A percentile compares a stretch with the other conserved stretches of the same genome.
Evolutionary conservation across 176 grass and related monocot genomes (phyloP).

Genomic region (Echinochloa phyllopogon): DNA sequence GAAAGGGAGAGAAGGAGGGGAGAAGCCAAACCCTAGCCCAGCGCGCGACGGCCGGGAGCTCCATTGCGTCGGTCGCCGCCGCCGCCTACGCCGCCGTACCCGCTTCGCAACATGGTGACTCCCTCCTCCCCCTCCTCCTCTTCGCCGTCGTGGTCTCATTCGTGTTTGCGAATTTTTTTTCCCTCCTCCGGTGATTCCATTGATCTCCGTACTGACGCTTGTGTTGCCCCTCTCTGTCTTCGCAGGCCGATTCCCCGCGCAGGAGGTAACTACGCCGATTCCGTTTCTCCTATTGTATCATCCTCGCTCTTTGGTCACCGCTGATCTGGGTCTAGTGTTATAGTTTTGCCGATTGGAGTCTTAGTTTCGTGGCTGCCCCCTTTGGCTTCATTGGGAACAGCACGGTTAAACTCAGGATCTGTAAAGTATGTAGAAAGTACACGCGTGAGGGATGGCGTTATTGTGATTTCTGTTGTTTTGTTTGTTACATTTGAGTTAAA

Average conservation of each 20-base stretch:
- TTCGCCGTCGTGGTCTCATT: not conserved
- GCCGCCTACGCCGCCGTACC: not conserved
- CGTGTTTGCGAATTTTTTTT: not conserved
- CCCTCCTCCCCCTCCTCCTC: not conserved
- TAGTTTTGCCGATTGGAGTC: not conserved
- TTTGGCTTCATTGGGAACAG: not conserved
- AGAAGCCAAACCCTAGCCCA: conserved; percentile 47
- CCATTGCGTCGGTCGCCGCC: not conserved
- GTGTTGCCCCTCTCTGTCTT: not conserved
- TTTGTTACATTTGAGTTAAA: not conserved
- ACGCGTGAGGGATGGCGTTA: no score
- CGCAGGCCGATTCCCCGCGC: conserved; percentile 70
- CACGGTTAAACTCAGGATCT: not conserved
- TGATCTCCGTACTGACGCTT: conserved; percentile 37
- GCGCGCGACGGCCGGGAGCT: not conserved
- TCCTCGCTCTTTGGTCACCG: not conserved
- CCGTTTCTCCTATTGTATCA: not conserved
- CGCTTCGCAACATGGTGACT: conserved; percentile 46
- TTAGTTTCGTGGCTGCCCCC: not conserved
- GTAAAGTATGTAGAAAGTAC: no score
- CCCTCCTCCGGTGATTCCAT: not conserved
- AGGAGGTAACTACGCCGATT: conserved; percentile 46
- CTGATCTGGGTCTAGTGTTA: not conserved
- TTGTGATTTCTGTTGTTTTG: not conserved
- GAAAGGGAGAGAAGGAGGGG: not conserved